These are phyloP conservation scores for Astragalus glycyphyllos DNA, from an alignment of 306 rosid species.

Conservation along the genomic window DNA sequence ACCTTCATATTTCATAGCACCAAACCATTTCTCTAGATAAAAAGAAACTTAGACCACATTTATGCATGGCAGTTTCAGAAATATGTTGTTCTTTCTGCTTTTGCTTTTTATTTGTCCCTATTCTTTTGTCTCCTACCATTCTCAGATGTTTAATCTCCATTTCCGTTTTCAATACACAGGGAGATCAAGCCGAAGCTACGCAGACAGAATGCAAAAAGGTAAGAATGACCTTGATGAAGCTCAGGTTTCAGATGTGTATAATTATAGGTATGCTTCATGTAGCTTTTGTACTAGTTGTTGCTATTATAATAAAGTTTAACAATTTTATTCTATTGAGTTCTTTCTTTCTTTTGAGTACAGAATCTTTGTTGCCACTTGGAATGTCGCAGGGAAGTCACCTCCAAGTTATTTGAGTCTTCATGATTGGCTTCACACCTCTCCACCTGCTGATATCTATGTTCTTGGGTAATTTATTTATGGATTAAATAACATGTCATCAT, in stretches of 20 bases:
- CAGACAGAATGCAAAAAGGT: constrained; percentile 65
- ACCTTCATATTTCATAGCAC: constrained; percentile 60
- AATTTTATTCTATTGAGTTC: constrained; percentile 19
- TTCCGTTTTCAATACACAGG: constrained; percentile 47
- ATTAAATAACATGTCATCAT: constrained; percentile 14
- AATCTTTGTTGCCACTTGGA: constrained; percentile 95
- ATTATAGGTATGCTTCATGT: constrained; percentile 66
- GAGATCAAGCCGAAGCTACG: constrained; percentile 67
- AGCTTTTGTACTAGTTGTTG: constrained; percentile 22
- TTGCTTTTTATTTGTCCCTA: background rate
- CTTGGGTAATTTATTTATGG: constrained; percentile 70
- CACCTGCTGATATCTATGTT: constrained; percentile 93
- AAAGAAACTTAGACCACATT: constrained; percentile 37
- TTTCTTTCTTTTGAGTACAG: constrained; percentile 50
- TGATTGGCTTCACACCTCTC: constrained; percentile 98
- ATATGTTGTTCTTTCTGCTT: constrained; percentile 15
- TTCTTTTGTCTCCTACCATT: constrained; percentile 37
- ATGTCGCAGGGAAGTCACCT: constrained; percentile 97
- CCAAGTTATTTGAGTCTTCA: constrained; percentile 82
- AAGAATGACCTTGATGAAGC: constrained; percentile 71
- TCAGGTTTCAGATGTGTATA: constrained; percentile 77
- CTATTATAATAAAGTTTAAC: background rate
- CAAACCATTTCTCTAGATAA: constrained; percentile 53
- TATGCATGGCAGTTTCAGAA: constrained; percentile 38
- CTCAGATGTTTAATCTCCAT: constrained; percentile 20